These are phyloP conservation scores for Boehmeria nivea DNA, from an alignment of 306 rosid genomes.

Conservation along the genomic window DNA sequence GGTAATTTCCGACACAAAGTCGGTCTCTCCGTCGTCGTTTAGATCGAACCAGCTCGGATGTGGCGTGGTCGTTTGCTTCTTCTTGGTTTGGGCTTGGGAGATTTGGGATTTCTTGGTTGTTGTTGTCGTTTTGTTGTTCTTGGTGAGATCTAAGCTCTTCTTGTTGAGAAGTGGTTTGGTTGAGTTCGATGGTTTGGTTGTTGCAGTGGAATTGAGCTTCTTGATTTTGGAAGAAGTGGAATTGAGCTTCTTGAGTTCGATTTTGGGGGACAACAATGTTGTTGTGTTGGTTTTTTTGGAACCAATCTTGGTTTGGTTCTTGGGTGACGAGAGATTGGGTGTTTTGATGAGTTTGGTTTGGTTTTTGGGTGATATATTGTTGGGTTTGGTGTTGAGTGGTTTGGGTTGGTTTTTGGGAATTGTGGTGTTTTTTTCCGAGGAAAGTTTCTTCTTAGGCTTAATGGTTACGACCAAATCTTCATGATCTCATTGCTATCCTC, in stretches of 20 bases:
- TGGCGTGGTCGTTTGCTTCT: conserved; percentile 19
- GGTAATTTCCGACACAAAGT: conserved; percentile 52
- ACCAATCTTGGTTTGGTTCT: conserved; percentile 52
- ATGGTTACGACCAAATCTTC: background rate
- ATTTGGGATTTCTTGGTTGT: conserved; percentile 20
- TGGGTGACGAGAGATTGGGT: conserved; percentile 25
- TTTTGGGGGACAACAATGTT: conserved; percentile 31
- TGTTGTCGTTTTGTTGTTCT: conserved; percentile 58
- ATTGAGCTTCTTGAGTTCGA: conserved; percentile 45
- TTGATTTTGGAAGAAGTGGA: conserved; percentile 44
- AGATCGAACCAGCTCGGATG: conserved; percentile 47
- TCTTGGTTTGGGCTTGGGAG: conserved; percentile 7
- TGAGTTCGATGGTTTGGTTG: background rate
- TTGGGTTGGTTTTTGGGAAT: conserved; percentile 59
- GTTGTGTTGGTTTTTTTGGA: conserved; percentile 6
- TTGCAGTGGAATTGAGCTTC: conserved; percentile 56
- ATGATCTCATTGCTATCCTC: conserved; percentile 6
- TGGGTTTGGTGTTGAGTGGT: conserved; percentile 24
- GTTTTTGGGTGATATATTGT: conserved; percentile 33
- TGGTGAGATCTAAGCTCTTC: conserved; percentile 44
- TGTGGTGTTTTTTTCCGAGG: conserved; percentile 40
- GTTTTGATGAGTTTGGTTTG: conserved; percentile 53
- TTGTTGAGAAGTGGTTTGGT: conserved; percentile 26
- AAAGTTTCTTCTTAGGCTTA: conserved; percentile 43
- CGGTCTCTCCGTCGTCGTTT: conserved; percentile 37